Evolutionary conservation across 305 asterid species (phyloP).

Genomic region (Fraxinus latifolia): DNA sequence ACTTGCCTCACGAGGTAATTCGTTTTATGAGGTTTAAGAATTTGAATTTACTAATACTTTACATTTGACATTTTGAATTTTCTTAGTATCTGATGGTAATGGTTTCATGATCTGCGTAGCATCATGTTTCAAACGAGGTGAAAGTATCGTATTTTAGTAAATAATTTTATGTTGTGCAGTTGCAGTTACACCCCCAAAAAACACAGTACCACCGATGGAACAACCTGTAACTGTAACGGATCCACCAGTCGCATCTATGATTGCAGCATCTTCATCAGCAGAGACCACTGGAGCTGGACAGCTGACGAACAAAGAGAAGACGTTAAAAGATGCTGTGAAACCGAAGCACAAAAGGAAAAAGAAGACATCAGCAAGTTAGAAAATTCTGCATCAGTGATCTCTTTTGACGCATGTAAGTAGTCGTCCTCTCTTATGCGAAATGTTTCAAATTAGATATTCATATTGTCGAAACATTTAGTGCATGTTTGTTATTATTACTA

Average conservation of each 20-base stretch:
- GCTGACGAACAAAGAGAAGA: constrained; percentile 39
- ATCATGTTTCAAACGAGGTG: not conserved
- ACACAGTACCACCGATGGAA: constrained; percentile 27
- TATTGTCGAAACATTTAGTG: not conserved
- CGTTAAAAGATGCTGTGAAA: constrained; percentile 83
- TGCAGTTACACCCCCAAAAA: constrained; percentile 29
- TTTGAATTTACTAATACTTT: not conserved
- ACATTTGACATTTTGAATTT: not conserved
- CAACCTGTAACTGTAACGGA: constrained; percentile 22
- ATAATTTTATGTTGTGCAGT: constrained; percentile 28
- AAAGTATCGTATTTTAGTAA: not conserved
- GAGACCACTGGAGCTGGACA: constrained; percentile 31
- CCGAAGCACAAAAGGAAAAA: constrained; percentile 76
- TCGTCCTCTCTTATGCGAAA: not conserved
- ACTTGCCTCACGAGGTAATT: constrained; percentile 69
- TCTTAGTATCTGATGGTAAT: not conserved
- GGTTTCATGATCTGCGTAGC: not conserved
- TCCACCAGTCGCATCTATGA: constrained; percentile 27
- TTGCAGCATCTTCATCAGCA: constrained; percentile 28
- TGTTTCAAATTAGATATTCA: not conserved
- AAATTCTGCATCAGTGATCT: constrained; percentile 8
- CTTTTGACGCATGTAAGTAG: constrained; percentile 17
- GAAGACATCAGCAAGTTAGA: constrained; percentile 41
- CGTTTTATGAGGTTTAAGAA: constrained; percentile 11
- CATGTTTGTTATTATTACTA: not conserved